Evolutionary conservation across 2,329 filamentous ascomycete species (phyloP), one percentile per base, ranked within the genome.

Genomic region (Fusarium compactum): DNA sequence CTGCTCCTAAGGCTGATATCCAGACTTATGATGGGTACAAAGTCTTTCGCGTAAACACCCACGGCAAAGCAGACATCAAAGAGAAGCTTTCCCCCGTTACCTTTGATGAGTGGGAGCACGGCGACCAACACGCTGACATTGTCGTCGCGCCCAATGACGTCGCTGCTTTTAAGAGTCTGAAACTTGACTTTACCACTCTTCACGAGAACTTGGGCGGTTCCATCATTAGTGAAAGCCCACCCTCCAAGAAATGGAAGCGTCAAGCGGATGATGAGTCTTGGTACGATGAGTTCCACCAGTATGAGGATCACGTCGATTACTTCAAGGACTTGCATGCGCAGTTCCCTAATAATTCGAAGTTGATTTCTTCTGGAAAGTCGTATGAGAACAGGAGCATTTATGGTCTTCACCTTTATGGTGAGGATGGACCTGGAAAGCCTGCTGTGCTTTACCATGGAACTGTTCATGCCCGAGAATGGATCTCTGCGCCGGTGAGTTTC

Each of bases 401-500:
- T 18, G 91, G 89, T 1, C 69, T 87, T 48, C 85, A 86, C 66
- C 77, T 87, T 27, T 87, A 80, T 76, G 85, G 85, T 10, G 75
- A 75, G 3, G 76, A 73, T 14, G 80, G 80, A 2, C 80, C 78
- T n/a, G 83, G 82, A 24, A 85, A 85, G 73, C 83, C 83, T 25
- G 85, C 82, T 20, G 76, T 86, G 29, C 78, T 86, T 22, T 83
- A 83, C 65, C 85, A 87, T 62, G 82, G 83, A 22, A 87, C 83
- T 46, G 83, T 86, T 2, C 85, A 88, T 72, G 84, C 85, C 11
- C 79, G 86, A 34, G 85, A 87, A 77, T 87, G 85, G 85, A 86
- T 87, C 50, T 81, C 82, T 20, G 82, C 84, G 1, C 83, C 84
- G 66, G 83, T 85, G 86, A 91, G 82, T 91, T 4, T 16, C 1